Evolutionary conservation across 495 filamentous ascomycete genomes (phyloP).

Genomic region (Aspergillus bertholletiae): DNA sequence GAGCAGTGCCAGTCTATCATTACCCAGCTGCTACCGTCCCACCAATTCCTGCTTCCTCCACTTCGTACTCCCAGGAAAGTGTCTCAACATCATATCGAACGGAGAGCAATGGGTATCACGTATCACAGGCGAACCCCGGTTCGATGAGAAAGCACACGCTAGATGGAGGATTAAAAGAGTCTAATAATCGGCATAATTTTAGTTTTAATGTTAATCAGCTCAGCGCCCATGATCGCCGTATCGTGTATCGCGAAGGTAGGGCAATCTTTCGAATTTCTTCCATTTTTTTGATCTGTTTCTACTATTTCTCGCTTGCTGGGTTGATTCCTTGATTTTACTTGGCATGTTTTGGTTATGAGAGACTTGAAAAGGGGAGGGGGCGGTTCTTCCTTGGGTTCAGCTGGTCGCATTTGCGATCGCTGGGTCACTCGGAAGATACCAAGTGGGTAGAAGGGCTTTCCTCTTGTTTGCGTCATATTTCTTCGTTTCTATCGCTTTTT

Average conservation of each 20-base stretch:
- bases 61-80: conserved; percentile 13
- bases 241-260: conserved; percentile 32
- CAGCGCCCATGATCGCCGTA: conserved; percentile 19
- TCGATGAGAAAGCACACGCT: conserved; percentile 17
- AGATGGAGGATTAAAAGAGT: conserved; percentile 15
- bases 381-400: not conserved
- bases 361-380: not conserved
- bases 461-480: not conserved
- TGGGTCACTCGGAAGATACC: no score
- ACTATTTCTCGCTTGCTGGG: no score
- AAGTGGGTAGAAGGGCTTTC: not conserved
- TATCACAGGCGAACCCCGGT: conserved; percentile 18
- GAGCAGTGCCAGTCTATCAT: conserved; percentile 20
- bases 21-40: conserved; percentile 19
- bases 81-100: conserved; percentile 20
- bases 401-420: not conserved
- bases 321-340: not conserved
- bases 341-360: not conserved
- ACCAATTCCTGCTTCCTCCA: conserved; percentile 15
- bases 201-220: conserved; percentile 10
- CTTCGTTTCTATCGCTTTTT: not conserved
- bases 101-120: conserved; percentile 17
- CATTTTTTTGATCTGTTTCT: not conserved
- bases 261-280: not conserved
- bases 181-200: conserved; percentile 22